Percentiles rank a stretch among this genome's conserved stretches.
Conservation (phyloP, 495 filamentous ascomycete species). For the Lophiotrema nucula region DNA sequence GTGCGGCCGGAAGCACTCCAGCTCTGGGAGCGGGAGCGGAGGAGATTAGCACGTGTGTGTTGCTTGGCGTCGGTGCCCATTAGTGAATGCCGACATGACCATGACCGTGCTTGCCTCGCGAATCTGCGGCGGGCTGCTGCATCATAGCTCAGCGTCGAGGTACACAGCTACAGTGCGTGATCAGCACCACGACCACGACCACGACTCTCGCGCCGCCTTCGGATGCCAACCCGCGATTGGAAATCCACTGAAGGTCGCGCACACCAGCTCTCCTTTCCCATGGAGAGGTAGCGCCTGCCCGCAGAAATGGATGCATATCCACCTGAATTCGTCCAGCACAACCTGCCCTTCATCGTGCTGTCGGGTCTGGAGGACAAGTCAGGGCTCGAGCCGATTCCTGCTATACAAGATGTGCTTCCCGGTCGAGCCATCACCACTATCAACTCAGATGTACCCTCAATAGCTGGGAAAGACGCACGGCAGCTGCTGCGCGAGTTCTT, state of each 20-base stretch:
- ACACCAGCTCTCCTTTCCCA: no score
- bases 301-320: conserved; percentile 82
- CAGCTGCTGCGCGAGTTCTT: conserved; percentile 67
- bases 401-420: conserved; percentile 44
- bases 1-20: conserved; percentile 1
- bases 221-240: no score
- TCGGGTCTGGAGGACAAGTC: conserved; percentile 61
- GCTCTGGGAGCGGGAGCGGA: conserved; percentile 2
- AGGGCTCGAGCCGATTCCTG: conserved; percentile 21
- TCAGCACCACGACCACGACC: neutral
- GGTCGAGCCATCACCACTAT: conserved; percentile 57
- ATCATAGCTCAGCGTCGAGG: neutral
- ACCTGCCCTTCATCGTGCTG: conserved; percentile 74
- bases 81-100: no score
- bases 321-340: conserved; percentile 73
- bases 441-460: conserved; percentile 63
- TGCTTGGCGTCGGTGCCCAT: conserved; percentile 5
- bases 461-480: conserved; percentile 63
- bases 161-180: neutral
- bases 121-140: neutral
- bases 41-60: conserved; percentile 1
- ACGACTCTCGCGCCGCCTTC: neutral
- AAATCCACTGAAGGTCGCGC: no score
- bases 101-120: no score
- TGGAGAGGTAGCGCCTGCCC: conserved; percentile 26